Conservation (phyloP, 305 asterid genomes). For the Petunia hybrid region DNA sequence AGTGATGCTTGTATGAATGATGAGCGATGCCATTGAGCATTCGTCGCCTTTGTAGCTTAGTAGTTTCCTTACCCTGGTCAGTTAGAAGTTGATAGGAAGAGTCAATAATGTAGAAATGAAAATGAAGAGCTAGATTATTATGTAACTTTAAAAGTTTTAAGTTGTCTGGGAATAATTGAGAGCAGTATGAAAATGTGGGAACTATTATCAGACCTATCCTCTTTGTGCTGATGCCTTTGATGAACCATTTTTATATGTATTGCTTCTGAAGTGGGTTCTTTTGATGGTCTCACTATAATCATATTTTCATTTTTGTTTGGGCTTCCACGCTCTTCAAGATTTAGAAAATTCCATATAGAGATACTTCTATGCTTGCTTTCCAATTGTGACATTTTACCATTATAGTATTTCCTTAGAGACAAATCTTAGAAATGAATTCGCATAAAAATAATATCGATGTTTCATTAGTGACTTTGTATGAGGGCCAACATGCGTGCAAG, state of each 20-base stretch:
- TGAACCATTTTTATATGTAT: neutral
- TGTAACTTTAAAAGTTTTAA: neutral
- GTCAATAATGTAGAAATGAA: conserved; percentile 6
- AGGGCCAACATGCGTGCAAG: neutral
- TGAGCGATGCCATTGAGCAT: neutral
- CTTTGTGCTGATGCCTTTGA: neutral
- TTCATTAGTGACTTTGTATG: neutral
- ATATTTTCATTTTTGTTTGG: neutral
- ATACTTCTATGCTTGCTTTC: neutral
- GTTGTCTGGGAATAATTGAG: conserved; percentile 11
- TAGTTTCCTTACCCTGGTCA: conserved; percentile 16
- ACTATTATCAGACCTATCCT: neutral
- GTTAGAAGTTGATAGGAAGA: neutral
- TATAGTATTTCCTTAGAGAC: neutral
- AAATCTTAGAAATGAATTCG: neutral
- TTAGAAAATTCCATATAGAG: neutral
- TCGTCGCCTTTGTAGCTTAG: neutral
- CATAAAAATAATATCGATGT: neutral
- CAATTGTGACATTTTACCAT: too few species aligned
- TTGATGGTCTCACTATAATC: neutral
- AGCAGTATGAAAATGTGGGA: neutral
- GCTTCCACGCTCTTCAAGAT: neutral
- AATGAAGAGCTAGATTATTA: conserved; percentile 8
- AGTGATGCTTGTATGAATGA: conserved; percentile 28
- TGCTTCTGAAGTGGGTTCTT: neutral